Conservation (phyloP, 2,329 filamentous ascomycete genomes). For the Juglanconis oblonga region DNA sequence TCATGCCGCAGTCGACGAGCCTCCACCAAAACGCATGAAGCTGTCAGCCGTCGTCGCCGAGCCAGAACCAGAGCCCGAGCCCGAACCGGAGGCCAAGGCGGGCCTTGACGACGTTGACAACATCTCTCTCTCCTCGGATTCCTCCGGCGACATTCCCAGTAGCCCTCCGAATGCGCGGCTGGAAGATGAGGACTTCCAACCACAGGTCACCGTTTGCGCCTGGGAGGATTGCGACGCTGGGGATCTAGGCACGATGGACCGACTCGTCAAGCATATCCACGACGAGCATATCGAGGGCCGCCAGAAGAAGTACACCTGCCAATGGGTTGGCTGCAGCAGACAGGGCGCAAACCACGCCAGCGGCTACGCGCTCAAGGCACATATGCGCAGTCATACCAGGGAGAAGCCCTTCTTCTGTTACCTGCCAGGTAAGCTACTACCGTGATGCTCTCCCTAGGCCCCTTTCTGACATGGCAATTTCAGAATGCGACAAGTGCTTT, state of each 20-base stretch:
- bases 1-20: constrained; percentile 35
- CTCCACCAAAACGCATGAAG: constrained; percentile 47
- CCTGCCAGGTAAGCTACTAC: constrained; percentile 67
- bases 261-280: constrained; percentile 79
- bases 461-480: background rate
- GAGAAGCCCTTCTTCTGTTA: constrained; percentile 99
- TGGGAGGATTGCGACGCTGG: constrained; percentile 74
- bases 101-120: constrained; percentile 53
- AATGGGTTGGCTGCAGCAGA: constrained; percentile 85
- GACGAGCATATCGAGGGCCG: constrained; percentile 90
- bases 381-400: constrained; percentile 95
- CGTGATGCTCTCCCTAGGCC: no score
- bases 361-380: constrained; percentile 91
- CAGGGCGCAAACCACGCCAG: constrained; percentile 92
- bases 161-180: constrained; percentile 64
- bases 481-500: constrained; percentile 96
- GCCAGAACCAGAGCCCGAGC: constrained; percentile 47
- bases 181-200: constrained; percentile 72
- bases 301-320: constrained; percentile 97
- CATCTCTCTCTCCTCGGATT: constrained; percentile 64
- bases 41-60: constrained; percentile 42
- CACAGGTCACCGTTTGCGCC: constrained; percentile 74
- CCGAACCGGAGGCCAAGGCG: constrained; percentile 44
- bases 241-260: constrained; percentile 77
- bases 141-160: constrained; percentile 77